Conservation (phyloP, 768 basidiomycete genomes). For the Macrolepiota dolichaula region DNA sequence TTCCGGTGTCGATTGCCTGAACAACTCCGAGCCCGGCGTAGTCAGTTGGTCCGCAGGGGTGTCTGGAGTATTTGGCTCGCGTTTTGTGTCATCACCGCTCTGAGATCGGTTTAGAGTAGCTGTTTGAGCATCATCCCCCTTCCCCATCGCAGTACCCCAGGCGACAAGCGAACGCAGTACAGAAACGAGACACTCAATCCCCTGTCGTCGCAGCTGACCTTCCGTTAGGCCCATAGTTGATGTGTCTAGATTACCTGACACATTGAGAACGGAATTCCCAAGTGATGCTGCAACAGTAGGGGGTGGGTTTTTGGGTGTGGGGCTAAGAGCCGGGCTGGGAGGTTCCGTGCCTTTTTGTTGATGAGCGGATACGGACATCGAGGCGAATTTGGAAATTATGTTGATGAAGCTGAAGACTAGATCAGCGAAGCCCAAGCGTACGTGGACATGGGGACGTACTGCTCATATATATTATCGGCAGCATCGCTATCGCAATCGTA, state of each 20-base stretch:
- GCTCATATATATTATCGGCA: slow-evolving; percentile 95
- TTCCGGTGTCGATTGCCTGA: slow-evolving; percentile 74
- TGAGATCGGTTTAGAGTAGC: slow-evolving; percentile 41
- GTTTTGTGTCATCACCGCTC: slow-evolving; percentile 47
- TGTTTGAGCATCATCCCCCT: slow-evolving; percentile 38
- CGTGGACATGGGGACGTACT: slow-evolving; percentile 44
- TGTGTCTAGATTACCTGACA: slow-evolving; percentile 67
- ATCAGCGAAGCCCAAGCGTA: background rate
- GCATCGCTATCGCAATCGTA: slow-evolving; percentile 98
- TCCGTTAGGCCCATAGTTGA: slow-evolving; percentile 73
- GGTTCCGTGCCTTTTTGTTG: slow-evolving; percentile 55
- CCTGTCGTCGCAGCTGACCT: slow-evolving; percentile 80
- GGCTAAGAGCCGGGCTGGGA: slow-evolving; percentile 56
- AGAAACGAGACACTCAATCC: slow-evolving; percentile 90
- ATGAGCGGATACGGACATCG: slow-evolving; percentile 43
- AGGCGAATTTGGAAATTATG: slow-evolving; percentile 90
- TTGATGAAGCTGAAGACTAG: slow-evolving; percentile 73
- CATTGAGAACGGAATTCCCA: slow-evolving; percentile 59
- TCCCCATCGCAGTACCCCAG: slow-evolving; percentile 73
- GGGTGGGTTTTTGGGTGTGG: slow-evolving; percentile 43
- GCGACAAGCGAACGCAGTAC: slow-evolving; percentile 86
- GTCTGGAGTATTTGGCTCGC: slow-evolving; percentile 55
- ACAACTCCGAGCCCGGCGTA: slow-evolving; percentile 47
- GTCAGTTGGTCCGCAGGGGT: slow-evolving; percentile 54
- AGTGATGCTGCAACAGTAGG: slow-evolving; percentile 35